Base-by-base conservation (phyloP, 306 rosid genomes). In the Ammopiptanthus mongolicus region DNA sequence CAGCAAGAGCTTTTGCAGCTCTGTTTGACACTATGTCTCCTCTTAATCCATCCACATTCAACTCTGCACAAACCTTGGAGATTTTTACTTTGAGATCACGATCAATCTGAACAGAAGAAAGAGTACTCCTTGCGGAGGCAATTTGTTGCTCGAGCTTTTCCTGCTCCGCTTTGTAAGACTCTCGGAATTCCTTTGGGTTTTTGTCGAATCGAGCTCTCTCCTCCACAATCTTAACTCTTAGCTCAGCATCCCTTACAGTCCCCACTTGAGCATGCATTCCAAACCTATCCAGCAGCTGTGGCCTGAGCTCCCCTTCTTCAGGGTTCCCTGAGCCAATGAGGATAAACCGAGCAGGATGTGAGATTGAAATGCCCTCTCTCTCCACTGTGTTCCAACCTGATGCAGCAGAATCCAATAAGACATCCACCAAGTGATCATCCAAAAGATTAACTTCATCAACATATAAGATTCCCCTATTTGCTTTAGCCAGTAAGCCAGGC, bases 381-480 rank as follows among this genome's bases (percentile, higher is more conserved):
- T 94, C 98, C 53, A 94, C 98, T 4, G 97, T 94, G 88, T 94
- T 94, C 98, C 98, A 94, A 50, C 98, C 98, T 3, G 98, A 94
- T 56, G 98, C 98, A 12, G 98, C 97, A 61, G 97, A 94, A 85
- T 94, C 97, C 88, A 94, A 77, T 25, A 94, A 74, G 29, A 94
- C 98, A 83, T 94, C 98, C 55, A 94, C 98, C 1, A 94, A 83
- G 82, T 94, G 98, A 70, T 94, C 98, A 77, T 94, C 98, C 84
- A 94, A 84, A 50, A 94, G 97, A 66, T 93, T 93, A 62, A 93
- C 98, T 79, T 93, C 98, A 48, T 93, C 98, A 37, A 93, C 98
- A 70, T 93, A 93, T 21, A 93, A 90, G 74, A 93, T 93, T 66
- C 98, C 97, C 78, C 98, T 89, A 66, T 93, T 94, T 47, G 98